Conservation (phyloP, 2,329 filamentous ascomycete genomes). For the Aureobasidium sp. region DNA sequence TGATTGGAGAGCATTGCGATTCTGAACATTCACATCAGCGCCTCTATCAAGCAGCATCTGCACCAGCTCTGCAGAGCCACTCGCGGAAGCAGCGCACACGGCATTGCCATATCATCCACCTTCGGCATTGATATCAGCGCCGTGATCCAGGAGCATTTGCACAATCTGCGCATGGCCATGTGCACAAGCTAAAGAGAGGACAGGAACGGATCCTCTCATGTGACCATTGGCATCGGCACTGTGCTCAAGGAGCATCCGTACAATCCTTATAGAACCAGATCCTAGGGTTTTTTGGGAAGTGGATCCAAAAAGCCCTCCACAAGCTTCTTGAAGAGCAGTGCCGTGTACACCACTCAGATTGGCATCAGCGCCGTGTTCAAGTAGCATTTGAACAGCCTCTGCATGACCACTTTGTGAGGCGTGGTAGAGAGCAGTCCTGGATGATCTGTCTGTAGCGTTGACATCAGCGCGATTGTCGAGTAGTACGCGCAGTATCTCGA, state of each 20-base stretch:
- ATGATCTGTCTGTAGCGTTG: background rate
- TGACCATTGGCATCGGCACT: background rate
- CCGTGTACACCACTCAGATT: constrained; percentile 10
- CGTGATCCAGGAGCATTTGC: background rate
- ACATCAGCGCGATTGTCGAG: background rate
- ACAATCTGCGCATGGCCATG: background rate
- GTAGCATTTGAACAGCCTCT: constrained; percentile 18
- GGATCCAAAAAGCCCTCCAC: background rate
- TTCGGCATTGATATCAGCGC: background rate
- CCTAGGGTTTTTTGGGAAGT: background rate
- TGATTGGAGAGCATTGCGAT: background rate
- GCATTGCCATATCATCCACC: background rate
- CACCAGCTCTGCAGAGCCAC: background rate
- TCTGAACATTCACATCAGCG: background rate
- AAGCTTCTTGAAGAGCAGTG: background rate
- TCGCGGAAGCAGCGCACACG: background rate
- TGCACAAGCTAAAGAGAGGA: background rate
- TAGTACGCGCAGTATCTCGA: background rate
- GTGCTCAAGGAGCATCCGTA: too few relatives aligned
- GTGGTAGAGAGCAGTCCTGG: constrained; percentile 16
- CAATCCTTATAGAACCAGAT: too few relatives aligned
- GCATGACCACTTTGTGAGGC: constrained; percentile 14
- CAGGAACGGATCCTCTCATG: background rate
- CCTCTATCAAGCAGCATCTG: background rate
- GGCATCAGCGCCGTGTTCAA: constrained; percentile 16